Conservation (phyloP, 495 filamentous ascomycete genomes). For the Podospora pseudoanserina region DNA sequence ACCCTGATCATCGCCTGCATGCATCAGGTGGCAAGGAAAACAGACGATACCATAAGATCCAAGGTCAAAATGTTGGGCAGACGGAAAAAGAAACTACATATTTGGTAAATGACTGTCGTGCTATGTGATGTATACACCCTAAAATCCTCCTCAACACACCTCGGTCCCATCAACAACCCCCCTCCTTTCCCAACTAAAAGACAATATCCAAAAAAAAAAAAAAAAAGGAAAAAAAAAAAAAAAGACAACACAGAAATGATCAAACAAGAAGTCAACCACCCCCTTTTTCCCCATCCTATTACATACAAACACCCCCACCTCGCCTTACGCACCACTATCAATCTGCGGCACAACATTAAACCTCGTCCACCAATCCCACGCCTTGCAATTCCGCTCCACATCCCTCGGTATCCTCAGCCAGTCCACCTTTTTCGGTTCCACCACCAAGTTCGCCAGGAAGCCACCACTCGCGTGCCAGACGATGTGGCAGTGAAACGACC, state of each 20-base stretch:
- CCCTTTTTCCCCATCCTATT: background rate
- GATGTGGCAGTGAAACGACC: conserved; percentile 60
- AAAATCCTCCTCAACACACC: too few relatives aligned
- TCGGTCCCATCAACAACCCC: background rate
- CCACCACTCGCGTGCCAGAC: conserved; percentile 56
- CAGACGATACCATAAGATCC: too few relatives aligned
- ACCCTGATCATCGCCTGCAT: too few relatives aligned
- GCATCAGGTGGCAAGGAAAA: too few relatives aligned
- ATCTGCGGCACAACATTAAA: conserved; percentile 51
- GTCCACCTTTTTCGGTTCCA: conserved; percentile 41
- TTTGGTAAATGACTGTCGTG: too few relatives aligned
- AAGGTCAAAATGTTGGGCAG: too few relatives aligned
- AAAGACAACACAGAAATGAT: background rate
- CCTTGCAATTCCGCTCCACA: conserved; percentile 44
- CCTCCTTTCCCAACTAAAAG: background rate
- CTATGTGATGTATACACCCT: too few relatives aligned
- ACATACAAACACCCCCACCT: background rate
- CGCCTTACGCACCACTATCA: conserved; percentile 48
- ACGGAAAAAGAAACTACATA: too few relatives aligned
- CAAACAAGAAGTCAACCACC: background rate
- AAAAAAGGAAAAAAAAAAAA: background rate
- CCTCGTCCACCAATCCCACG: conserved; percentile 50
- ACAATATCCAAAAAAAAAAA: background rate
- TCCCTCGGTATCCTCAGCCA: conserved; percentile 37
- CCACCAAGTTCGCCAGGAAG: conserved; percentile 49